These are phyloP conservation scores for Colletotrichum gloeosporioides DNA, from an alignment of 2,329 filamentous ascomycete genomes.

Conservation along the genomic window DNA sequence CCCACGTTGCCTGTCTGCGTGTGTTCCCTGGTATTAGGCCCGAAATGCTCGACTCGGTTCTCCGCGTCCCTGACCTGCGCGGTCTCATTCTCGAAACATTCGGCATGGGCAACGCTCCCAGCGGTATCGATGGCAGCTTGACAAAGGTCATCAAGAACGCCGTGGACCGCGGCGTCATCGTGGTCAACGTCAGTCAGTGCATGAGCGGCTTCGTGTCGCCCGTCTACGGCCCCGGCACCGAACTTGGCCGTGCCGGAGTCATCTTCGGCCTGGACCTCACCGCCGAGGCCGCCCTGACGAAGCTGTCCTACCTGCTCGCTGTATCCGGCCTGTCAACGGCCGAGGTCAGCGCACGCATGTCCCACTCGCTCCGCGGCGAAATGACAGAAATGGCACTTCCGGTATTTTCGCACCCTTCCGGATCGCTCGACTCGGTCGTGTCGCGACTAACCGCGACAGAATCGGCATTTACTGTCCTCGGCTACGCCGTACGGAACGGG, in stretches of 20 bases:
- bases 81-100: slow-evolving; percentile 91
- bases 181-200: slow-evolving; percentile 94
- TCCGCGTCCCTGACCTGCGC: slow-evolving; percentile 76
- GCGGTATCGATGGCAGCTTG: slow-evolving; percentile 78
- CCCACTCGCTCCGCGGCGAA: slow-evolving; percentile 79
- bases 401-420: slow-evolving; percentile 77
- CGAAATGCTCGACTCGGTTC: slow-evolving; percentile 89
- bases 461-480: slow-evolving; percentile 75
- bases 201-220: slow-evolving; percentile 77
- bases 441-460: slow-evolving; percentile 52
- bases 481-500: slow-evolving; percentile 79
- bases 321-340: slow-evolving; percentile 65
- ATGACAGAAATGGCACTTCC: slow-evolving; percentile 78
- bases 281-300: slow-evolving; percentile 88
- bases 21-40: slow-evolving; percentile 93
- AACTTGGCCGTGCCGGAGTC: slow-evolving; percentile 82
- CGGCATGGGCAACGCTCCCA: slow-evolving; percentile 89
- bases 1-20: slow-evolving; percentile 87
- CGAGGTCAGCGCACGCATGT: slow-evolving; percentile 75
- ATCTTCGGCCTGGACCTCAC: slow-evolving; percentile 91
- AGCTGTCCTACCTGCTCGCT: slow-evolving; percentile 85
- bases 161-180: slow-evolving; percentile 79
- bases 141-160: slow-evolving; percentile 79
- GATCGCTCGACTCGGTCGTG: slow-evolving; percentile 48
- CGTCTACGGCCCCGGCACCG: slow-evolving; percentile 78